Evolutionary conservation across 1,284 basidiomycete species (phyloP).

Genomic region (Neonothopanus nambi): DNA sequence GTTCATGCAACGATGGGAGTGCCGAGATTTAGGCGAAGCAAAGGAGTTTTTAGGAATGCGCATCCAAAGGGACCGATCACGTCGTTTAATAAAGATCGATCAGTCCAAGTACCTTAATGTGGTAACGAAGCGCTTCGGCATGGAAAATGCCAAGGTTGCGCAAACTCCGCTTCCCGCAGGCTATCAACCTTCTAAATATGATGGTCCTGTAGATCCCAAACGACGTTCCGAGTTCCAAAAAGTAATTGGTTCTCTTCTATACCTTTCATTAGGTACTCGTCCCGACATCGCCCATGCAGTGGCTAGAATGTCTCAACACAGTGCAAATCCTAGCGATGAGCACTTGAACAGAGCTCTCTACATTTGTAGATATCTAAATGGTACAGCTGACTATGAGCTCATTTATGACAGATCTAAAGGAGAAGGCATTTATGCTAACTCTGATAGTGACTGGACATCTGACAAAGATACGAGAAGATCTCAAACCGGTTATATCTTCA

Average conservation of each 20-base stretch:
- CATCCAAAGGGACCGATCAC: conserved; percentile 7
- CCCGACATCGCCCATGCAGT: too few relatives aligned
- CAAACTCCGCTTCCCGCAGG: conserved; percentile 13
- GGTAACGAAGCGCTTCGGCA: conserved; percentile 8
- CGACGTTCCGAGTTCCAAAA: too few relatives aligned
- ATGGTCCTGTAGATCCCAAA: too few relatives aligned
- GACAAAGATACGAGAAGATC: conserved; percentile 20
- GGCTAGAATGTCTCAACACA: too few relatives aligned
- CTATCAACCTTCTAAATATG: too few relatives aligned
- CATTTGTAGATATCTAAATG: conserved; percentile 26
- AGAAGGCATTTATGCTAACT: conserved; percentile 7
- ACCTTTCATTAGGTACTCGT: too few relatives aligned
- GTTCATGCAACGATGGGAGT: conserved; percentile 23
- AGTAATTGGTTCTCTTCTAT: too few relatives aligned
- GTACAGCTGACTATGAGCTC: conserved; percentile 22
- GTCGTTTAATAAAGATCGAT: conserved; percentile 1
- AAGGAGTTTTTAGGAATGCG: conserved; percentile 26
- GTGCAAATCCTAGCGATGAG: too few relatives aligned
- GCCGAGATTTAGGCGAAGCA: conserved; percentile 22
- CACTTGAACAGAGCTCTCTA: conserved; percentile 25
- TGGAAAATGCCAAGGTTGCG: conserved; percentile 6
- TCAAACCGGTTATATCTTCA: conserved; percentile 23
- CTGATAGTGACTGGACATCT: conserved; percentile 31
- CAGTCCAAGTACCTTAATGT: conserved; percentile 13
- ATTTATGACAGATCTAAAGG: conserved; percentile 20